These are phyloP conservation scores for Epichloe festucae DNA, from an alignment of 2,329 filamentous ascomycete species.

Conservation along the genomic window DNA sequence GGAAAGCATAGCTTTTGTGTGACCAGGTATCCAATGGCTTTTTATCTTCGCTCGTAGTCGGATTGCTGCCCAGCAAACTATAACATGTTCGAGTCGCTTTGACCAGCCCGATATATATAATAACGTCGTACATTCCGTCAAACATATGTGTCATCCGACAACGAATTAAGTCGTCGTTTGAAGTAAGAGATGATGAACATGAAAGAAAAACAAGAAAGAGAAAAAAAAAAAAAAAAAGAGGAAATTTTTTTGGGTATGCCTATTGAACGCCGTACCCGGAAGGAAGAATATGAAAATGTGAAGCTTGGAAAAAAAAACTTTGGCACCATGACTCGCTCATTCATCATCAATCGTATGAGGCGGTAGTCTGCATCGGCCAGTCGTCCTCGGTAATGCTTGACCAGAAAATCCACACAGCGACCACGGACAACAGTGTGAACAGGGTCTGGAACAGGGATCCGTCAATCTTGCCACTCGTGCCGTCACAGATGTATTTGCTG, in stretches of 20 bases:
- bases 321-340: not conserved
- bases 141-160: not conserved
- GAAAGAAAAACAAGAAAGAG: slow-evolving; percentile 6
- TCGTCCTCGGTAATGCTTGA: slow-evolving; percentile 98
- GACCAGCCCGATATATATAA: not conserved
- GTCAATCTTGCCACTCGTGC: slow-evolving; percentile 75
- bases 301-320: not conserved
- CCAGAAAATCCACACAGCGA: slow-evolving; percentile 90
- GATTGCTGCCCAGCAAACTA: not conserved
- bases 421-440: slow-evolving; percentile 76
- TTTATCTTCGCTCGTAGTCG: not conserved
- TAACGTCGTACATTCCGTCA: not conserved
- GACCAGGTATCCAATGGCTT: not conserved
- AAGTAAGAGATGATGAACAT: slow-evolving; percentile 5
- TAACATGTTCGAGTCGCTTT: not conserved
- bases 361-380: slow-evolving; percentile 56
- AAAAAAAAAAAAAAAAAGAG: slow-evolving; percentile 7
- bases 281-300: slow-evolving; percentile 1
- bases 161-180: not conserved
- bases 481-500: slow-evolving; percentile 80
- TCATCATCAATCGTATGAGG: slow-evolving; percentile 24
- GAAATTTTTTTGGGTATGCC: slow-evolving; percentile 6
- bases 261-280: slow-evolving; percentile 12
- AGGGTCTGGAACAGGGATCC: slow-evolving; percentile 86
- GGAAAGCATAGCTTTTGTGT: not conserved